Base-by-base conservation (phyloP, 352 stramenopile genomes). In the Phytophthora foliorum region DNA sequence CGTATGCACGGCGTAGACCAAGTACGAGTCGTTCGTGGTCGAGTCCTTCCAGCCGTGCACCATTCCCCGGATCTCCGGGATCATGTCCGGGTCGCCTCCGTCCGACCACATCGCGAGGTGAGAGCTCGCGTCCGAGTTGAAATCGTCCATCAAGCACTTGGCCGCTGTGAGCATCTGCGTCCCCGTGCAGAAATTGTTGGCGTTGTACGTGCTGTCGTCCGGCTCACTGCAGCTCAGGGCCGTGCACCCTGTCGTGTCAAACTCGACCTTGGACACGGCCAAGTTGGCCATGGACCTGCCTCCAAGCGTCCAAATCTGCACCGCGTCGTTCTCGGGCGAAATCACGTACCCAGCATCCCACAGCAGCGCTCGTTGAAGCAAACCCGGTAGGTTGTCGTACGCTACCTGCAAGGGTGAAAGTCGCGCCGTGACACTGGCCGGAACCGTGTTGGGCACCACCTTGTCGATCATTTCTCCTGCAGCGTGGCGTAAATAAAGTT, bases 271-370 rank as follows among this genome's bases (percentile, higher is more conserved):
- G 24, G 70, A 67, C 14, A 75, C 64, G 9, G 74, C 77, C n/a
- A 79, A 42, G 32, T 78, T 72, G 0, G 74, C 53, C 66, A 78
- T 81, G 6, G 64, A 63, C 17, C 58, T 17, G 11, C 69, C 70
- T 34, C 57, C 64, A 4, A 77, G 52, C n/a, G 75, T 80, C 51
- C 65, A 77, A 25, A 78, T 67, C 50, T 79, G 67, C 54, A 75
- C 66, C 7, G 67, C 60, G 19, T 72, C 56, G 39, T 77, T 72
- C 29, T 76, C 51, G 0, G 66, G 57, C 17, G 71, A 69, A 17
- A 79, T 67, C 9, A 63, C 71, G 41, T 69, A 79, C 19, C 76
- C 76, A 1, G 58, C 63, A 36, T 84, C 76, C 76, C 76, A 84
- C 0, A 84, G 57, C 17, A 84, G 13, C 0, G 76, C 76, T 34